Base-by-base conservation (phyloP, 441 rosid species). In the Pelargonium australe region DNA sequence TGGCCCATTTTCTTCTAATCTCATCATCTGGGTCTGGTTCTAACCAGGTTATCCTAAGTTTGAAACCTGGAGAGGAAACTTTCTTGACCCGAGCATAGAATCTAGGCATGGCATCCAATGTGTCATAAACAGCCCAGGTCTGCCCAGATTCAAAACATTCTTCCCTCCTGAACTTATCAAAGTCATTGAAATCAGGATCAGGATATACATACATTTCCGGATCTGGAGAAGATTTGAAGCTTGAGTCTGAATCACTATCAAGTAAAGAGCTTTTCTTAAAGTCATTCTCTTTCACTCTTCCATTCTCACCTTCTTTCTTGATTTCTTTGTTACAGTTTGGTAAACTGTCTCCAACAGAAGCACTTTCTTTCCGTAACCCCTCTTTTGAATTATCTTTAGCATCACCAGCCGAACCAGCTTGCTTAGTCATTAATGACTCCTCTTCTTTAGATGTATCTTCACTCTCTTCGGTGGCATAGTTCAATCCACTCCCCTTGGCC, bases 51-150 rank as follows among this genome's bases (percentile, higher is more conserved):
- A 89, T 77, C 68, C 62, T 67, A 70, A 87, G 65, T 73, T 79
- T 84, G 77, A 83, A 84, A 68, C 76, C 77, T 61, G 83, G 47
- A 67, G 77, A 49, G 72, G 68, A 45, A 55, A 83, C 79, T 70
- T 76, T 84, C 76, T 70, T 83, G 70, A 89, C 81, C 51, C 63
- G 84, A 76, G 85, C 95, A 73, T 89, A 89, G 75, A 79, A 84
- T 72, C 95, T 82, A 65, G 95, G 95, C 92, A 87, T 85, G 23
- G 79, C 85, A 76, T 85, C 95, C 64, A 65, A 10, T 23, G 75
- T 64, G 68, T 87, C 92, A 69, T 83, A 87, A 61, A 64, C 45
- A 64, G 95, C 90, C 95, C 92, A 87, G 31, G 73, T 75, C 79
- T 87, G 89, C 47, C 86, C 89, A 5, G 23, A 79, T 5, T 72